Conservation (phyloP, 257 asterid species). For the Leptodermis oblonga region DNA sequence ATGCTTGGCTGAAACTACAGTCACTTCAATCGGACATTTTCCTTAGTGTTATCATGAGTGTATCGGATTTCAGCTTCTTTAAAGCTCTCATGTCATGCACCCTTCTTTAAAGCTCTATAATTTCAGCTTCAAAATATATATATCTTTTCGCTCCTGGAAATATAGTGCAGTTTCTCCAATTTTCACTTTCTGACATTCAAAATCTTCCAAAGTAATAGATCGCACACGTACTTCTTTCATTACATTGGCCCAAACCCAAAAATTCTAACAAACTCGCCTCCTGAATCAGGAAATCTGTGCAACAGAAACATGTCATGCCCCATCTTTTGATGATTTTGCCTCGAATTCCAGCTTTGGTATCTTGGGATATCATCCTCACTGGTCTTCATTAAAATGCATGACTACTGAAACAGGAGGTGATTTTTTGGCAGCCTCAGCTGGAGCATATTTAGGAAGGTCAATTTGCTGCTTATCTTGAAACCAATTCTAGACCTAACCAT, state of each 20-base stretch:
- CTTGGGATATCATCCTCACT: slow-evolving; percentile 22
- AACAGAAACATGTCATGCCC: slow-evolving; percentile 83
- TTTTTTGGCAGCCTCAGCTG: slow-evolving; percentile 24
- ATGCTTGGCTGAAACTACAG: slow-evolving; percentile 67
- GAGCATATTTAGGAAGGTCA: slow-evolving; percentile 25
- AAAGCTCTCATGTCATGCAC: slow-evolving; percentile 95
- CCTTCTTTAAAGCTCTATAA: slow-evolving; percentile 59
- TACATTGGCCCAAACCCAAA: slow-evolving; percentile 60
- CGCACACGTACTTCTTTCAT: slow-evolving; percentile 60
- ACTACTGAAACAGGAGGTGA: slow-evolving; percentile 27
- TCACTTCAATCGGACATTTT: slow-evolving; percentile 70
- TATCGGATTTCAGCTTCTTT: slow-evolving; percentile 82
- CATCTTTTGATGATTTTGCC: slow-evolving; percentile 75
- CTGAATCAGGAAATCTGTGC: slow-evolving; percentile 58
- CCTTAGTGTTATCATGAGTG: slow-evolving; percentile 63
- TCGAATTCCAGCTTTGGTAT: slow-evolving; percentile 55
- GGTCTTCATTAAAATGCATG: slow-evolving; percentile 26
- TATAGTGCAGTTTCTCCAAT: slow-evolving; percentile 78
- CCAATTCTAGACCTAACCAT: slow-evolving; percentile 62
- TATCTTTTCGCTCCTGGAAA: slow-evolving; percentile 79
- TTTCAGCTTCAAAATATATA: slow-evolving; percentile 74
- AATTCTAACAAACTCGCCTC: slow-evolving; percentile 72
- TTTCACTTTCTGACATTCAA: slow-evolving; percentile 64
- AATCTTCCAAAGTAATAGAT: slow-evolving; percentile 67
- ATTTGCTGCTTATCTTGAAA: slow-evolving; percentile 48